phyloP scores from a whole-genome alignment of 225 moss, liverwort and hornwort genomes.

The Bryum argenteum region DNA sequence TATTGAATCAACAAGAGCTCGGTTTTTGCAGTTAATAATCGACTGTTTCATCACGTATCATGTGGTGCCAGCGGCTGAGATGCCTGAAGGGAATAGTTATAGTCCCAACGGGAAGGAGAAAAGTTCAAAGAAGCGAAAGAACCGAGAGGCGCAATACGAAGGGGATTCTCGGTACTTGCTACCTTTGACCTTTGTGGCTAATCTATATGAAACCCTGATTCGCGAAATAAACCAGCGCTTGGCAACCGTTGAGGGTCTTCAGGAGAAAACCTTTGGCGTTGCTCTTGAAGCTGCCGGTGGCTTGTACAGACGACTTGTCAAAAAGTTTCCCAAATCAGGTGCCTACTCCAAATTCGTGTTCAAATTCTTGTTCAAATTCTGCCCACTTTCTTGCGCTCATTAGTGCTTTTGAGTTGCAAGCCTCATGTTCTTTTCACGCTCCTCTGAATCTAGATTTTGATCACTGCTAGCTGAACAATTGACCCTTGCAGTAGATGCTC shows the following conservation, averaged over 20 bases:
- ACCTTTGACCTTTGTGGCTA: slow-evolving; percentile 97
- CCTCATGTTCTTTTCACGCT: background rate
- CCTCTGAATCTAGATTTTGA: too few species aligned
- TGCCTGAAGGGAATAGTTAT: slow-evolving; percentile 77
- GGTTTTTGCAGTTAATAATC: slow-evolving; percentile 94
- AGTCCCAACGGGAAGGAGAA: slow-evolving; percentile 95
- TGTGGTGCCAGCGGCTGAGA: slow-evolving; percentile 71
- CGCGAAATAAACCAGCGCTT: slow-evolving; percentile 89
- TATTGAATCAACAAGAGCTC: slow-evolving; percentile 89
- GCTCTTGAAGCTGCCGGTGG: slow-evolving; percentile 99
- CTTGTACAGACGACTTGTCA: slow-evolving; percentile 92
- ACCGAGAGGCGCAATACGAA: slow-evolving; percentile 86
- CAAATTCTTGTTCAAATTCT: too few species aligned
- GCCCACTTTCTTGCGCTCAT: background rate
- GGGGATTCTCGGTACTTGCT: slow-evolving; percentile 91
- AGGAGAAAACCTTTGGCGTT: slow-evolving; percentile 97
- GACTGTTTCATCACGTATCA: slow-evolving; percentile 87
- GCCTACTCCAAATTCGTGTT: too few species aligned
- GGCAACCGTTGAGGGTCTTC: slow-evolving; percentile 90
- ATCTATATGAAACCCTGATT: slow-evolving; percentile 94
- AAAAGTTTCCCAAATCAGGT: slow-evolving; percentile 99
- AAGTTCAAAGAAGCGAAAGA: slow-evolving; percentile 77
- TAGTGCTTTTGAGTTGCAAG: background rate
- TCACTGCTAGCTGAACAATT: background rate
- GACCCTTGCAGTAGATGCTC: slow-evolving; percentile 7